Conservation (phyloP, 2,329 filamentous ascomycete genomes). For the Aspergillus ruber region DNA sequence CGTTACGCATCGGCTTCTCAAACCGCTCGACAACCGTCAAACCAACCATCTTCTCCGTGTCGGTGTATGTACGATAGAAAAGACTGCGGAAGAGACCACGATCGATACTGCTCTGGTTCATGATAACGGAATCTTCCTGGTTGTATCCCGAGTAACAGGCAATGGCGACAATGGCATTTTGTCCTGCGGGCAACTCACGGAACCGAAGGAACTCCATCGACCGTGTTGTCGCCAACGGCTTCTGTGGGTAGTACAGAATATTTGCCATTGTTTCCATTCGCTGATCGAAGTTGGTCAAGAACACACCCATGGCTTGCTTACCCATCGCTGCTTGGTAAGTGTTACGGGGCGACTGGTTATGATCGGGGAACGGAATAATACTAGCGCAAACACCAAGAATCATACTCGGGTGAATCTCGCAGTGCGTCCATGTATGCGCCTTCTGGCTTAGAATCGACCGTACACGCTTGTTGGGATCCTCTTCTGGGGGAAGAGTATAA, state of each 20-base stretch:
- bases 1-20: conserved; percentile 83
- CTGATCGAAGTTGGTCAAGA: conserved; percentile 91
- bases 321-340: conserved; percentile 99
- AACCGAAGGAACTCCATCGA: conserved; percentile 99
- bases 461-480: conserved; percentile 77
- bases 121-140: conserved; percentile 99
- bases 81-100: conserved; percentile 94
- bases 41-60: conserved; percentile 93
- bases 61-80: conserved; percentile 96
- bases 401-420: conserved; percentile 99
- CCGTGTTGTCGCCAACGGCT: conserved; percentile 88
- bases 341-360: conserved; percentile 96
- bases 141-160: conserved; percentile 98
- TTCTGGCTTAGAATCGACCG: conserved; percentile 82
- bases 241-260: conserved; percentile 97
- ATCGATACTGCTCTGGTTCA: conserved; percentile 99
- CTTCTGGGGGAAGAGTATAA: conserved; percentile 54
- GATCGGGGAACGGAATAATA: conserved; percentile 99
- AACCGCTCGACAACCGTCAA: conserved; percentile 90
- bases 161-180: conserved; percentile 98
- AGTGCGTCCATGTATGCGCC: conserved; percentile 92
- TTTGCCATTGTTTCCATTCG: conserved; percentile 99
- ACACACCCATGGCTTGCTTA: conserved; percentile 99
- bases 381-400: conserved; percentile 96
- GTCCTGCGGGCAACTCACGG: conserved; percentile 89